Evolutionary conservation across 805 yeast species (phyloP).

Genomic region (Nakazawaea laoshanensis): DNA sequence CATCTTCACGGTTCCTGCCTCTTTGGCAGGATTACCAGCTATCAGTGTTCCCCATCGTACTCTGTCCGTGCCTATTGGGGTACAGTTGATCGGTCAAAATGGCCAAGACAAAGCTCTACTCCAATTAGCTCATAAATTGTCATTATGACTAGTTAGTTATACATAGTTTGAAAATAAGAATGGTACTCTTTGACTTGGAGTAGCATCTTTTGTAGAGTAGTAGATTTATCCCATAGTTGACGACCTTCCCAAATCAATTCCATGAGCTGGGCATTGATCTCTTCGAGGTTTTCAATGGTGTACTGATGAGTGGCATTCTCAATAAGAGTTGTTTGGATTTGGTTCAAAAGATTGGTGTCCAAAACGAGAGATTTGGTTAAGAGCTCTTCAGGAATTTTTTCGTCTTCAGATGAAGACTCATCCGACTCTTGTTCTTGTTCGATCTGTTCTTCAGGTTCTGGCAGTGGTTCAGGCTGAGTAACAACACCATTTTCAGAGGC

Average conservation of each 20-base stretch:
- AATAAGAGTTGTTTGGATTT: slow-evolving; percentile 25
- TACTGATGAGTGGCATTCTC: slow-evolving; percentile 16
- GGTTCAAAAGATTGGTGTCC: slow-evolving; percentile 22
- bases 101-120: slow-evolving; percentile 71
- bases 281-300: slow-evolving; percentile 50
- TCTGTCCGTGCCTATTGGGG: slow-evolving; percentile 39
- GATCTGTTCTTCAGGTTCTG: slow-evolving; percentile 13
- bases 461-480: slow-evolving; percentile 11
- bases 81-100: slow-evolving; percentile 80
- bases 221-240: slow-evolving; percentile 33
- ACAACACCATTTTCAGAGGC: slow-evolving; percentile 5
- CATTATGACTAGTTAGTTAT: background rate
- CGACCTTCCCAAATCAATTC: slow-evolving; percentile 69
- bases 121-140: slow-evolving; percentile 18
- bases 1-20: slow-evolving; percentile 81
- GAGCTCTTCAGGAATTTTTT: slow-evolving; percentile 7
- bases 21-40: slow-evolving; percentile 87
- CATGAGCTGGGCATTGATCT: slow-evolving; percentile 58
- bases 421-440: slow-evolving; percentile 14
- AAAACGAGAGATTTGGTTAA: slow-evolving; percentile 17
- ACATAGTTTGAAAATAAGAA: background rate
- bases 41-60: slow-evolving; percentile 57
- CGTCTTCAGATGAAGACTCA: slow-evolving; percentile 16
- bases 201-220: slow-evolving; percentile 25
- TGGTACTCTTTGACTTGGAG: slow-evolving; percentile 15